Conservation (phyloP, 331 rosid species). For the Spiraea crenata region DNA sequence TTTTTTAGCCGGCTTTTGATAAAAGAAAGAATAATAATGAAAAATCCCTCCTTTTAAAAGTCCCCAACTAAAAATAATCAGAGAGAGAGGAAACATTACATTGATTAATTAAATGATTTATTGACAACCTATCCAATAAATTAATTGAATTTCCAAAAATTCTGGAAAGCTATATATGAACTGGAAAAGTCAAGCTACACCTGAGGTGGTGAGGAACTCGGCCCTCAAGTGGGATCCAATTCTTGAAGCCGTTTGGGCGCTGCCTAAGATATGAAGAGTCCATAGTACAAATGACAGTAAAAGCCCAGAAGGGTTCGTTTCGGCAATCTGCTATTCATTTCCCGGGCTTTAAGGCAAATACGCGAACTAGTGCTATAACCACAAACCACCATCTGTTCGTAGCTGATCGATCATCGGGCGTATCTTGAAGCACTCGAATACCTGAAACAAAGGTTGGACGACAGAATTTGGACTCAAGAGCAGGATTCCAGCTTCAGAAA, state of each 20-base stretch:
- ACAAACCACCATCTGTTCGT: neutral
- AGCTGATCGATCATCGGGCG: neutral
- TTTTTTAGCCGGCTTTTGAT: too few relatives aligned
- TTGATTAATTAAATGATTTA: too few relatives aligned
- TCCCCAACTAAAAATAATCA: too few relatives aligned
- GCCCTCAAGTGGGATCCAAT: slow-evolving; percentile 1
- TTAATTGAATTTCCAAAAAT: slow-evolving; percentile 12
- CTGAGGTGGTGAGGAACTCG: neutral
- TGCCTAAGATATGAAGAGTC: neutral
- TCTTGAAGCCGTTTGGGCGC: neutral
- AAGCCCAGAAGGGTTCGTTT: neutral
- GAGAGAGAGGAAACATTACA: too few relatives aligned
- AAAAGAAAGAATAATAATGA: too few relatives aligned
- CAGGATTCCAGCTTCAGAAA: neutral
- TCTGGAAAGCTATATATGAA: neutral
- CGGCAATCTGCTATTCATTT: slow-evolving; percentile 5
- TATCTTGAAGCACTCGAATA: neutral
- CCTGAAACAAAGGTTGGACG: slow-evolving; percentile 14
- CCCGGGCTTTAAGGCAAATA: neutral
- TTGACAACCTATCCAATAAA: neutral
- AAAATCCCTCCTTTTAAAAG: too few relatives aligned
- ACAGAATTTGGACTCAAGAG: neutral
- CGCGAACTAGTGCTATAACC: neutral
- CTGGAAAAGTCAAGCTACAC: slow-evolving; percentile 7
- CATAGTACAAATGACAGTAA: slow-evolving; percentile 1